Evolutionary conservation across 148 eudicot genomes (phyloP).

Genomic region (Tetragonia tetragonoides): DNA sequence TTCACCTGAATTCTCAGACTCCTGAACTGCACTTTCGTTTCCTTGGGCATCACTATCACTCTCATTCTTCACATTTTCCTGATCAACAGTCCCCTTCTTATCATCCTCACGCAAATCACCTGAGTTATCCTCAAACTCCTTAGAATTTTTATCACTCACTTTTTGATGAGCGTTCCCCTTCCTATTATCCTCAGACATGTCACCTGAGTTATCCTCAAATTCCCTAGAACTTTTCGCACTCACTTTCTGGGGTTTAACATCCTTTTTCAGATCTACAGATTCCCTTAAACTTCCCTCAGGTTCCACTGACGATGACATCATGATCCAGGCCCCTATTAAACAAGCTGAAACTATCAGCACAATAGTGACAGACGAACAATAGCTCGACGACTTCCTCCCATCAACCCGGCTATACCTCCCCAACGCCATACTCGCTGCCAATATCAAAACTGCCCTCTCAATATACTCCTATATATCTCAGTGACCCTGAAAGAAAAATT

Average conservation of each 20-base stretch:
- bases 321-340: constrained; percentile 61
- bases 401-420: constrained; percentile 58
- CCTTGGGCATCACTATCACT: constrained; percentile 1
- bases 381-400: constrained; percentile 45
- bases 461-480: not conserved
- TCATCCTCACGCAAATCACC: constrained; percentile 34
- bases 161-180: not conserved
- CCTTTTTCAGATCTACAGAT: constrained; percentile 19
- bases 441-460: constrained; percentile 11
- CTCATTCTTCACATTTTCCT: constrained; percentile 20
- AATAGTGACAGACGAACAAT: constrained; percentile 35
- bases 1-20: constrained; percentile 26
- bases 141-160: constrained; percentile 19
- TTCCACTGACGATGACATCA: constrained; percentile 43
- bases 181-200: constrained; percentile 25
- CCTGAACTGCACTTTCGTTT: constrained; percentile 15
- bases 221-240: constrained; percentile 21
- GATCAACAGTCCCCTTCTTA: constrained; percentile 27
- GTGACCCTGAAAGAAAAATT: constrained; percentile 1
- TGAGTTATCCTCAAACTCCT: constrained; percentile 40
- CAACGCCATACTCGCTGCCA: constrained; percentile 36
- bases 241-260: constrained; percentile 10
- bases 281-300: constrained; percentile 22
- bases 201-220: constrained; percentile 40
- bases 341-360: constrained; percentile 56